Percentiles rank a stretch among this genome's conserved stretches.
Evolutionary conservation across 1,139 yeast genomes (phyloP).

Genomic region (Yamadazyma aaseri): DNA sequence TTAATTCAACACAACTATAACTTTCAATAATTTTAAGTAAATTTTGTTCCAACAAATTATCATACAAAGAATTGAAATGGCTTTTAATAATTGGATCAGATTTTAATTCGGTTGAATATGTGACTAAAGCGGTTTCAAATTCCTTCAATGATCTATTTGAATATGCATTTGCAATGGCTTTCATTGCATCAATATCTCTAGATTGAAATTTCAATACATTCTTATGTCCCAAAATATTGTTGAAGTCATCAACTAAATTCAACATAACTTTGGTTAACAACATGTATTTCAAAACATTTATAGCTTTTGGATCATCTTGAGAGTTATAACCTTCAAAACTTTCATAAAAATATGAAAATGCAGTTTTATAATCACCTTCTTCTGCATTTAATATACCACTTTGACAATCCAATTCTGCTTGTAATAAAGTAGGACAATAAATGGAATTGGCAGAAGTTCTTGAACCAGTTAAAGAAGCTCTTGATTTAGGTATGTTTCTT

Average conservation of each 20-base stretch:
- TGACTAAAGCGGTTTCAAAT: slow-evolving; percentile 75
- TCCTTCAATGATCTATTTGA: slow-evolving; percentile 87
- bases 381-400: slow-evolving; percentile 96
- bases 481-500: slow-evolving; percentile 87
- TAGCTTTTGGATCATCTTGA: slow-evolving; percentile 64
- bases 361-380: slow-evolving; percentile 94
- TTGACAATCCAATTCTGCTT: slow-evolving; percentile 94
- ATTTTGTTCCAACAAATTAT: slow-evolving; percentile 88
- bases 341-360: slow-evolving; percentile 92
- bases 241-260: slow-evolving; percentile 82
- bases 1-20: slow-evolving; percentile 88
- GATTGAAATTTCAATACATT: slow-evolving; percentile 80
- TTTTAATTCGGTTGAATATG: slow-evolving; percentile 73
- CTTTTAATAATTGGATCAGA: slow-evolving; percentile 87
- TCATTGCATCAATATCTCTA: slow-evolving; percentile 82
- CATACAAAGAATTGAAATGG: slow-evolving; percentile 91
- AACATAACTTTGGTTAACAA: slow-evolving; percentile 91
- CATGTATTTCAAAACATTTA: slow-evolving; percentile 87
- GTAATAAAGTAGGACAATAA: slow-evolving; percentile 90
- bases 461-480: slow-evolving; percentile 92
- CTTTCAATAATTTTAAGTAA: slow-evolving; percentile 94
- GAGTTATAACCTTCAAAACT: slow-evolving; percentile 84
- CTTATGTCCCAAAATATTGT: slow-evolving; percentile 72
- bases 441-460: slow-evolving; percentile 95
- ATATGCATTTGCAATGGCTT: slow-evolving; percentile 87